A percentile compares a stretch with the other conserved stretches of the same genome.
Conservation (phyloP, 148 eudicot species). For the Rheum nobile region DNA sequence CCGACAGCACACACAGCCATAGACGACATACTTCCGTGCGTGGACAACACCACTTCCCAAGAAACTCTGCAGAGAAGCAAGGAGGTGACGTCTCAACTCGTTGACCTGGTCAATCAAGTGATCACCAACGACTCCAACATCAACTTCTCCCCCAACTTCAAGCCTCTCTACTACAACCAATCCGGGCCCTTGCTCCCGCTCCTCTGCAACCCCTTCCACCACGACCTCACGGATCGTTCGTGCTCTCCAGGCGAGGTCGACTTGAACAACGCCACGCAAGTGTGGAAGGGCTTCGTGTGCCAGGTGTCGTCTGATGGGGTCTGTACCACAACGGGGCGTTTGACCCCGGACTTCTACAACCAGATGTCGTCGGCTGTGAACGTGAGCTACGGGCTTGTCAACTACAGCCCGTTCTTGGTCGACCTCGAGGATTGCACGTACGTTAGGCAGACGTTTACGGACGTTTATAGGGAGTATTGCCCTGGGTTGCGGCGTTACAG, state of each 20-base stretch:
- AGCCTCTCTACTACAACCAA: slow-evolving; percentile 71
- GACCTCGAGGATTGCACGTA: slow-evolving; percentile 25
- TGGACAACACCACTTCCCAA: slow-evolving; percentile 71
- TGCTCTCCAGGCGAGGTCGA: slow-evolving; percentile 59
- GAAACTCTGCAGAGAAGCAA: slow-evolving; percentile 64
- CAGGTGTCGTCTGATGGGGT: slow-evolving; percentile 48
- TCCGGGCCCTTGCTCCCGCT: slow-evolving; percentile 70
- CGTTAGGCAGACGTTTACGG: slow-evolving; percentile 12
- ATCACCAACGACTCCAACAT: slow-evolving; percentile 71
- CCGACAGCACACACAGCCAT: slow-evolving; percentile 82
- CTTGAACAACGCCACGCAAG: slow-evolving; percentile 75
- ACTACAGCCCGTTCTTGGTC: slow-evolving; percentile 25
- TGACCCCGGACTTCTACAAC: slow-evolving; percentile 46
- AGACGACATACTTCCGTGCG: slow-evolving; percentile 83
- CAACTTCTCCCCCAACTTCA: slow-evolving; percentile 56
- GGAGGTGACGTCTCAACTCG: slow-evolving; percentile 73
- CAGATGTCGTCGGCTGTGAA: slow-evolving; percentile 58
- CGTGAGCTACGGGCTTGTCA: slow-evolving; percentile 49
- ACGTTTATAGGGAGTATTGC: slow-evolving; percentile 18
- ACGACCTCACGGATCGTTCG: slow-evolving; percentile 39
- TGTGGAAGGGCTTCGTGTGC: slow-evolving; percentile 51
- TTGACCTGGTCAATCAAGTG: slow-evolving; percentile 59
- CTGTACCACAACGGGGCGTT: slow-evolving; percentile 61
- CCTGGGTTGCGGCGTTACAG: slow-evolving; percentile 18
- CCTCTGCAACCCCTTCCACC: slow-evolving; percentile 67